Conservation (phyloP, 225 moss, liverwort and hornwort genomes). For the Lunularia cruciata region DNA sequence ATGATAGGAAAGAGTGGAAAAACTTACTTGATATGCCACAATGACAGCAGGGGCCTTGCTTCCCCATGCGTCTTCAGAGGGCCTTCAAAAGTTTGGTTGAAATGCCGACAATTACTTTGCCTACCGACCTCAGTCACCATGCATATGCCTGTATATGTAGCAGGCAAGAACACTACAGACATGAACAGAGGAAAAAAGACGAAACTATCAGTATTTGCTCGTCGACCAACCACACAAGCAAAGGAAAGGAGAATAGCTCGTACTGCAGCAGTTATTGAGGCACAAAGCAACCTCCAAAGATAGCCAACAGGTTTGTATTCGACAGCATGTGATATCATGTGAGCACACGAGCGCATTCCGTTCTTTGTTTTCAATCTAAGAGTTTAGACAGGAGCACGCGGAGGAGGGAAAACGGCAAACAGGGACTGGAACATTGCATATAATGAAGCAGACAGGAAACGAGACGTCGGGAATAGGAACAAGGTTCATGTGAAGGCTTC, state of each 20-base stretch:
- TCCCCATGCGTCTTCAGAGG: slow-evolving; percentile 49
- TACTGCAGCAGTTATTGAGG: no score
- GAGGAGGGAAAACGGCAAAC: background rate
- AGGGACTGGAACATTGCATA: background rate
- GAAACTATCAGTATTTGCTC: slow-evolving; percentile 2
- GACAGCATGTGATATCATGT: no score
- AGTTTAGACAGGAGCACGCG: no score
- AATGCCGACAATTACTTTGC: slow-evolving; percentile 23
- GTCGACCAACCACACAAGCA: background rate
- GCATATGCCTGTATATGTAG: slow-evolving; percentile 25
- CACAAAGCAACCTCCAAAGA: no score
- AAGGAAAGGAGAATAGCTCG: background rate
- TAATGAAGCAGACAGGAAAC: background rate
- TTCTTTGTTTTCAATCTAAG: no score
- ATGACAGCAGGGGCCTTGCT: slow-evolving; percentile 59
- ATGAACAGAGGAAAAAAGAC: slow-evolving; percentile 8
- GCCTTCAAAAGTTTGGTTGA: slow-evolving; percentile 30
- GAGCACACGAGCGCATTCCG: no score
- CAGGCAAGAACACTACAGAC: slow-evolving; percentile 22
- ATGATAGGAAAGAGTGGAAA: background rate
- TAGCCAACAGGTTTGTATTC: no score
- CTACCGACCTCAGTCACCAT: slow-evolving; percentile 43
- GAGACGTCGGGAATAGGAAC: background rate
- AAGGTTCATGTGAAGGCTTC: no score
- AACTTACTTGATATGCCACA: slow-evolving; percentile 55